These are phyloP conservation scores for Colletotrichum chrysophilum DNA, from an alignment of 2,329 filamentous ascomycete genomes.

Conservation along the genomic window DNA sequence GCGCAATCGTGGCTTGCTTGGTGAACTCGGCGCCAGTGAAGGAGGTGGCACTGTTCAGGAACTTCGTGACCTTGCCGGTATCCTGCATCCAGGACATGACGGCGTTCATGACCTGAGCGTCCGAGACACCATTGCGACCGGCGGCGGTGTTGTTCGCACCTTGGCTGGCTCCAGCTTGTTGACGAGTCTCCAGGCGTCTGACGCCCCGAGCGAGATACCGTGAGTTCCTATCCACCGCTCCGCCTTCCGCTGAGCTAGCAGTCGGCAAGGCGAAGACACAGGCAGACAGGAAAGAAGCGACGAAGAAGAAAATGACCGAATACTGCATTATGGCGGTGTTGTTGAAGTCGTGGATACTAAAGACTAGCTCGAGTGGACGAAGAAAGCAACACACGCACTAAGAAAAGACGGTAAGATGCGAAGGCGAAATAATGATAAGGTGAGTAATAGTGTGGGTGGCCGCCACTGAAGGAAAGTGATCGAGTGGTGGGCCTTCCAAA, in stretches of 20 bases:
- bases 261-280: slow-evolving; percentile 5
- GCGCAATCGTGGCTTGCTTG: slow-evolving; percentile 24
- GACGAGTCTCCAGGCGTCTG: neutral
- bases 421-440: neutral
- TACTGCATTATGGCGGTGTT: slow-evolving; percentile 15
- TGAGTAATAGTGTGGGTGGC: neutral
- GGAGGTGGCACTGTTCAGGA: slow-evolving; percentile 24
- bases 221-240: neutral
- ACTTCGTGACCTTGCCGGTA: slow-evolving; percentile 26
- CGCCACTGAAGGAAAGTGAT: slow-evolving; percentile 5
- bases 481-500: slow-evolving; percentile 13
- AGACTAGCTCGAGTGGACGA: neutral
- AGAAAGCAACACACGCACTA: neutral
- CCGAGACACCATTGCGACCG: slow-evolving; percentile 15
- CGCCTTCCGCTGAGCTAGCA: slow-evolving; percentile 7
- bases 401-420: neutral
- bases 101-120: slow-evolving; percentile 23
- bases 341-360: neutral
- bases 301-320: neutral
- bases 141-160: slow-evolving; percentile 1
- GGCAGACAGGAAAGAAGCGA: neutral
- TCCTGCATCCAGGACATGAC: slow-evolving; percentile 25
- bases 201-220: neutral
- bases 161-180: neutral
- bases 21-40: slow-evolving; percentile 25